These are phyloP conservation scores for Phytophthora palmivora DNA, from an alignment of 352 stramenopile genomes.

Conservation along the genomic window DNA sequence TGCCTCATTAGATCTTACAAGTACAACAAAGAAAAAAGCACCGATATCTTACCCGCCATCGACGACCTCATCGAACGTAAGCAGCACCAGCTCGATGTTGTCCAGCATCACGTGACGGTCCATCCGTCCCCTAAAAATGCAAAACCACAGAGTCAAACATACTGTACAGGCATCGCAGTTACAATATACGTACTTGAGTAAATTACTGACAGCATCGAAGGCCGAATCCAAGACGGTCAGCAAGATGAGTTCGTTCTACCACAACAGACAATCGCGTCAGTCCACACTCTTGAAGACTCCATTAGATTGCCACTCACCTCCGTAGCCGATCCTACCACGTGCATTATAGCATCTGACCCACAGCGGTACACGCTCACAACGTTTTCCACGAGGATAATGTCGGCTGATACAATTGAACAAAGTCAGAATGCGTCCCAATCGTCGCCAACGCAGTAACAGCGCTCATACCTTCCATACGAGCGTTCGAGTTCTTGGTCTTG, in stretches of 20 bases:
- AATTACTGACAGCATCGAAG: constrained; percentile 85
- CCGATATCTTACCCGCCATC: constrained; percentile 75
- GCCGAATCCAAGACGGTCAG: constrained; percentile 85
- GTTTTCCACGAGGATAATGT: constrained; percentile 92
- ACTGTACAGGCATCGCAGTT: not conserved
- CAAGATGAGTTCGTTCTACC: constrained; percentile 91
- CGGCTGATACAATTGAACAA: constrained; percentile 48
- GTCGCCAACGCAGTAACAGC: not conserved
- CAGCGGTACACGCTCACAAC: constrained; percentile 91
- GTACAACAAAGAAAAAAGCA: not conserved
- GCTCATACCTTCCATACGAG: constrained; percentile 78
- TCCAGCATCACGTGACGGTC: constrained; percentile 90
- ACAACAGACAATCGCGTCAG: not conserved
- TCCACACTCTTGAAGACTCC: not conserved
- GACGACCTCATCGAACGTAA: constrained; percentile 92
- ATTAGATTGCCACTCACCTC: constrained; percentile 54
- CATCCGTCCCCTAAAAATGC: constrained; percentile 69
- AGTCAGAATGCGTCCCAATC: constrained; percentile 4
- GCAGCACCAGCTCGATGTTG: constrained; percentile 91
- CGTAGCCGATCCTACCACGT: constrained; percentile 82
- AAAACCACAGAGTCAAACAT: constrained; percentile 11
- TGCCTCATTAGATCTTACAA: constrained; percentile 7
- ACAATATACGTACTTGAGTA: constrained; percentile 78
- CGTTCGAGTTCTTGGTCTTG: constrained; percentile 91
- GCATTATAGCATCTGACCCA: constrained; percentile 89